Conservation (phyloP, 805 yeast species). For the Sugiyamaella qingdaonensis region DNA sequence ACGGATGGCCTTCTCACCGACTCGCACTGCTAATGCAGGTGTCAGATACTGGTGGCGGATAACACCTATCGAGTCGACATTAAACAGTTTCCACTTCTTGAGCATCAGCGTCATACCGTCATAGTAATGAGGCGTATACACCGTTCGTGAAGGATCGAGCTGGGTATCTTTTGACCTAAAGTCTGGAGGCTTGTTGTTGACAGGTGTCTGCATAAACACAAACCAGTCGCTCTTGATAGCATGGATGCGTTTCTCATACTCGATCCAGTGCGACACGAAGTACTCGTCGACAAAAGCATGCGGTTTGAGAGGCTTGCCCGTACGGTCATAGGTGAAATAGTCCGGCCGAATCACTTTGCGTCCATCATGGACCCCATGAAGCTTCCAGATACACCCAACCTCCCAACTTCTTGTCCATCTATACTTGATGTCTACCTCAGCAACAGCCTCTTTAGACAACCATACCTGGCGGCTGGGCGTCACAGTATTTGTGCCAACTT, state of each 20-base stretch:
- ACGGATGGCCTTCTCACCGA: constrained; percentile 74
- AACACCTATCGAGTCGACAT: constrained; percentile 83
- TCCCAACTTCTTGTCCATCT: constrained; percentile 74
- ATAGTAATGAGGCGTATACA: constrained; percentile 81
- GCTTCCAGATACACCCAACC: constrained; percentile 77
- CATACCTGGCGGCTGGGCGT: constrained; percentile 74
- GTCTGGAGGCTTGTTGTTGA: constrained; percentile 69
- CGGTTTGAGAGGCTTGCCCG: constrained; percentile 43
- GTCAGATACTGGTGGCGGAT: constrained; percentile 67
- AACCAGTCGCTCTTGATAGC: constrained; percentile 42
- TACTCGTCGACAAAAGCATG: constrained; percentile 56
- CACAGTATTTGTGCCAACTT: constrained; percentile 48
- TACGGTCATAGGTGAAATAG: constrained; percentile 41
- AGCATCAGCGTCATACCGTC: constrained; percentile 91
- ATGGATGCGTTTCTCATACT: constrained; percentile 48
- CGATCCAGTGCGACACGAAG: constrained; percentile 56
- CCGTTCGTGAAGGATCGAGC: constrained; percentile 37
- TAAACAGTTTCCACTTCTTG: constrained; percentile 74
- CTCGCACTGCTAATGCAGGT: constrained; percentile 61
- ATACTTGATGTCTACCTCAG: constrained; percentile 49
- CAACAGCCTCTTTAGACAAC: constrained; percentile 39
- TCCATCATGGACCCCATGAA: constrained; percentile 64
- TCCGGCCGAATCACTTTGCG: constrained; percentile 42
- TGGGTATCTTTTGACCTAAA: constrained; percentile 40
- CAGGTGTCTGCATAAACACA: constrained; percentile 76